phyloP scores from a whole-genome alignment of 768 basidiomycete species.

The Strobilomyces dryophilus region DNA sequence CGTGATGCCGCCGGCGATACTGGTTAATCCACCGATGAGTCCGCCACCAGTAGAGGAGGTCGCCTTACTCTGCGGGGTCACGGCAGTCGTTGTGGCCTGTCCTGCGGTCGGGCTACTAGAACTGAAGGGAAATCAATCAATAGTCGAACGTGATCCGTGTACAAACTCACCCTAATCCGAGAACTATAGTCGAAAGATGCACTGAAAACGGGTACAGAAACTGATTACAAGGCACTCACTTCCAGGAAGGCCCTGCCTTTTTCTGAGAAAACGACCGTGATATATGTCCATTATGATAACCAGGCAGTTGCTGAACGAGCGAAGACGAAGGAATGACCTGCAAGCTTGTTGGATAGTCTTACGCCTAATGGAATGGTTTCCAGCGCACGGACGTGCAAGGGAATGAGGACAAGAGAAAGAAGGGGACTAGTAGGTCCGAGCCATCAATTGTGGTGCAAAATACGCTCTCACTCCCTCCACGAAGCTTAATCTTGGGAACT shows the following conservation, averaged over 20 bases:
- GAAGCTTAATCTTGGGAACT: too few relatives aligned
- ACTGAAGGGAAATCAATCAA: conserved; percentile 7
- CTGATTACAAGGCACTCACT: conserved; percentile 20
- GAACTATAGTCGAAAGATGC: conserved; percentile 6
- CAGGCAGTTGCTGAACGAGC: conserved; percentile 10
- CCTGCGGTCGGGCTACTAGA: background rate
- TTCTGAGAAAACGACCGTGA: conserved; percentile 13
- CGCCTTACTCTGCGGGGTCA: background rate
- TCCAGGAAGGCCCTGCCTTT: conserved; percentile 27
- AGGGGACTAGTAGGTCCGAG: background rate
- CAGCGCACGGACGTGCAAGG: conserved; percentile 9
- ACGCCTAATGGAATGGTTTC: background rate
- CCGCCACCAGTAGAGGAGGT: background rate
- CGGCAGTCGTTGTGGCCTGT: background rate
- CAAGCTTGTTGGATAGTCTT: background rate
- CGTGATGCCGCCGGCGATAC: conserved; percentile 11
- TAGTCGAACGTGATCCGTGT: background rate
- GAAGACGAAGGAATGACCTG: conserved; percentile 23
- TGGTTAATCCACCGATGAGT: conserved; percentile 12
- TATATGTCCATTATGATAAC: conserved; percentile 23
- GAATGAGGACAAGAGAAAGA: background rate
- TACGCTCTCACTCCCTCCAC: conserved; percentile 17
- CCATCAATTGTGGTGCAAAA: background rate
- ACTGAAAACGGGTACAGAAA: background rate
- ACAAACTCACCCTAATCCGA: conserved; percentile 23